phyloP scores from a whole-genome alignment of 345 rosid genomes.

The Ricinus communis region DNA sequence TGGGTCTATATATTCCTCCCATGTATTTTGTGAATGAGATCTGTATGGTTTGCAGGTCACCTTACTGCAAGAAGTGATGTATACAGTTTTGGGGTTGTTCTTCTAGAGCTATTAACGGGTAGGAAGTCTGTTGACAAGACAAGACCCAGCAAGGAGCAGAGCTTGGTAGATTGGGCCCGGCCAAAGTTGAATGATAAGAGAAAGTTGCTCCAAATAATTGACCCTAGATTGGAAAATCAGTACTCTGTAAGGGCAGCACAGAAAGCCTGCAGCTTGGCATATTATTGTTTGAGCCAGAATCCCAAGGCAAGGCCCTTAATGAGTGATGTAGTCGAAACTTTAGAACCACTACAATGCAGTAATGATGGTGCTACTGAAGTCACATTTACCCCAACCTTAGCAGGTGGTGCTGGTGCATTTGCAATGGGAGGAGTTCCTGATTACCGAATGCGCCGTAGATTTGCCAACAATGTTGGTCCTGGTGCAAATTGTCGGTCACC shows the following conservation, averaged over 20 bases:
- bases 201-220: conserved; percentile 81
- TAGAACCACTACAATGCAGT: conserved; percentile 81
- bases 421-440: conserved; percentile 74
- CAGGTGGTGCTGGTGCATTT: conserved; percentile 42
- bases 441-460: conserved; percentile 58
- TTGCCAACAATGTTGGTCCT: conserved; percentile 68
- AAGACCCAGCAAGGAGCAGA: conserved; percentile 93
- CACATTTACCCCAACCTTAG: conserved; percentile 36
- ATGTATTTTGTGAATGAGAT: conserved; percentile 13
- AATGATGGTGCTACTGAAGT: conserved; percentile 46
- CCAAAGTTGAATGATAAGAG: conserved; percentile 92
- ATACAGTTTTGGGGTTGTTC: conserved; percentile 96
- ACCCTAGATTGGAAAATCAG: conserved; percentile 84
- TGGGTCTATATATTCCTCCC: background rate
- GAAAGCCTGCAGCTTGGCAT: conserved; percentile 95
- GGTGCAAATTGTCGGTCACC: conserved; percentile 79
- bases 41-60: conserved; percentile 62
- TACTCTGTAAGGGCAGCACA: conserved; percentile 90
- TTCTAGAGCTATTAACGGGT: conserved; percentile 85
- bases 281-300: conserved; percentile 90
- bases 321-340: conserved; percentile 94
- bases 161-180: conserved; percentile 96
- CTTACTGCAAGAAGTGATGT: conserved; percentile 94
- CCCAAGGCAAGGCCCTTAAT: conserved; percentile 96
- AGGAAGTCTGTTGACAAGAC: conserved; percentile 95